A percentile compares a stretch with the other conserved stretches of the same genome.
phyloP scores from a whole-genome alignment of 2,329 filamentous ascomycete species.

The Neofusicoccum cordaticola region DNA sequence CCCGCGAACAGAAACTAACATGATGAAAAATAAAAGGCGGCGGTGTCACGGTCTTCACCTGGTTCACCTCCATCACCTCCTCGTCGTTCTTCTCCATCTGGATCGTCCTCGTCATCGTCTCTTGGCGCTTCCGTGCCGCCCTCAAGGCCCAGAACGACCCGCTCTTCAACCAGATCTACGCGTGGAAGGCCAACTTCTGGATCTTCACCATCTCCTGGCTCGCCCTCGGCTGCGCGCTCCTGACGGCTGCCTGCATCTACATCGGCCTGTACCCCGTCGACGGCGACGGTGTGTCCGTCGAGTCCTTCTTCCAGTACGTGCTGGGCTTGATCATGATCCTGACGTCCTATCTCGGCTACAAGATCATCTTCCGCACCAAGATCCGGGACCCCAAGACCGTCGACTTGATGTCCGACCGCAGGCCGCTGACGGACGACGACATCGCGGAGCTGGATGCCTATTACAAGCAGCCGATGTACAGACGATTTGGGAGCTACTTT shows the following conservation, averaged over 20 bases:
- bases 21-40: slow-evolving; percentile 19
- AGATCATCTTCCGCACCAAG: slow-evolving; percentile 13
- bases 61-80: slow-evolving; percentile 30
- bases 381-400: neutral
- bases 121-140: slow-evolving; percentile 31
- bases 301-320: slow-evolving; percentile 16
- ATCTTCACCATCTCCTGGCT: slow-evolving; percentile 30
- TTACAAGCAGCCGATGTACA: slow-evolving; percentile 3
- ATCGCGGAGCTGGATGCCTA: slow-evolving; percentile 13
- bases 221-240: slow-evolving; percentile 21
- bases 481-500: slow-evolving; percentile 14
- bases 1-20: neutral
- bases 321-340: slow-evolving; percentile 15
- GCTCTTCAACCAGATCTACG: slow-evolving; percentile 28
- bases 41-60: slow-evolving; percentile 27
- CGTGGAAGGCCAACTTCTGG: slow-evolving; percentile 30
- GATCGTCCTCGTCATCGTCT: slow-evolving; percentile 34
- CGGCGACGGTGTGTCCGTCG: slow-evolving; percentile 4
- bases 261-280: slow-evolving; percentile 13
- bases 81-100: slow-evolving; percentile 35
- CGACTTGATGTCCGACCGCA: neutral
- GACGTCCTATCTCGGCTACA: slow-evolving; percentile 7
- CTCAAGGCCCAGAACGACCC: slow-evolving; percentile 27
- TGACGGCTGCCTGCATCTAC: slow-evolving; percentile 13
- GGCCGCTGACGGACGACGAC: slow-evolving; percentile 1